Evolutionary conservation across 2,329 filamentous ascomycete genomes (phyloP).

Genomic region (Alternaria sp.): DNA sequence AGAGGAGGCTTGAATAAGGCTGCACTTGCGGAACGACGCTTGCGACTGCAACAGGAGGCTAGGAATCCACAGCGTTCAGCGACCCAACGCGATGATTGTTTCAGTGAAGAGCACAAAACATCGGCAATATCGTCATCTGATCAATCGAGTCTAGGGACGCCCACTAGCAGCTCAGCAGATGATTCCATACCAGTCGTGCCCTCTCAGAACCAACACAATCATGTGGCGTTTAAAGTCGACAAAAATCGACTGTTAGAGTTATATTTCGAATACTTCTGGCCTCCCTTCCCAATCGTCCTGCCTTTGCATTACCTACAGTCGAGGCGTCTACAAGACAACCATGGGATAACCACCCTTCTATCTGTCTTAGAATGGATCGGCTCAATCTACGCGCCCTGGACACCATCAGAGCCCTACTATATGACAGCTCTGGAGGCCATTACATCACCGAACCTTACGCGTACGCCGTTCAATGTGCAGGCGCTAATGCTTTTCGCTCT

Average conservation of each 20-base stretch:
- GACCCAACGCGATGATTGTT: neutral
- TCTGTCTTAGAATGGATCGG: constrained; percentile 44
- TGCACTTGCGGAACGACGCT: constrained; percentile 38
- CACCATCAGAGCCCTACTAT: constrained; percentile 38
- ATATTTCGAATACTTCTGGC: constrained; percentile 59
- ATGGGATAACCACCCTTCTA: constrained; percentile 35
- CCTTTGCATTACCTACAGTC: constrained; percentile 54
- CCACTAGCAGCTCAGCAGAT: neutral
- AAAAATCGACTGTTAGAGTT: constrained; percentile 40
- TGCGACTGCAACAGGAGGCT: constrained; percentile 39
- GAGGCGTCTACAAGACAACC: constrained; percentile 23
- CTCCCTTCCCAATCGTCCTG: constrained; percentile 62
- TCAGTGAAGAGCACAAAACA: neutral
- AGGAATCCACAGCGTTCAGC: constrained; percentile 22
- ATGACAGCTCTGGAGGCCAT: constrained; percentile 32
- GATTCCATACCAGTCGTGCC: constrained; percentile 9
- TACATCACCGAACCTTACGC: constrained; percentile 23
- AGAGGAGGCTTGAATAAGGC: constrained; percentile 47
- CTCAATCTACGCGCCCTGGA: constrained; percentile 45
- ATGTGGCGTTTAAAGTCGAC: constrained; percentile 35
- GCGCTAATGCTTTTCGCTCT: constrained; percentile 79
- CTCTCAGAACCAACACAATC: constrained; percentile 10
- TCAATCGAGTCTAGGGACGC: neutral
- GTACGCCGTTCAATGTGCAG: constrained; percentile 70
- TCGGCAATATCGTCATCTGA: constrained; percentile 1